A percentile compares a stretch with the other conserved stretches of the same genome.
phyloP scores from a whole-genome alignment of 495 filamentous ascomycete species.

The Podospora comata region DNA sequence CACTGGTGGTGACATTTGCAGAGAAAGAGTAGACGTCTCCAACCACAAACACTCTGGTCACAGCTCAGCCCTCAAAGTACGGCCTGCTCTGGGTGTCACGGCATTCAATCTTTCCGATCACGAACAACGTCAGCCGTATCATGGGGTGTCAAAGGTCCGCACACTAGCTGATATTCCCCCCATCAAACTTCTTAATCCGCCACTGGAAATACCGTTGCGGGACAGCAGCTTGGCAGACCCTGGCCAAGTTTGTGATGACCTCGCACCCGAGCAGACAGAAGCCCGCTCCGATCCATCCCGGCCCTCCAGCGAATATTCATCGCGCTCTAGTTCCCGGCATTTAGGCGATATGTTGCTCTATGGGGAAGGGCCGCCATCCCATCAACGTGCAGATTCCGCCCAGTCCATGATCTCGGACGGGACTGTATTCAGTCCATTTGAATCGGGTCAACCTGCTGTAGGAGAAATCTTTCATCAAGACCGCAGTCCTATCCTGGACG shows the following conservation, averaged over 20 bases:
- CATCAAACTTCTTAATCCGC: neutral
- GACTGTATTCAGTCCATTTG: neutral
- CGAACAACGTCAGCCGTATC: constrained; percentile 1
- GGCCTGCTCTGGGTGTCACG: constrained; percentile 25
- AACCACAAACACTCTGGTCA: constrained; percentile 31
- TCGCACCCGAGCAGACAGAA: neutral
- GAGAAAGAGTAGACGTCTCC: constrained; percentile 32
- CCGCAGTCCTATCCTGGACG: neutral
- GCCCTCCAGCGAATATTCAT: neutral
- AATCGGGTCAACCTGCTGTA: neutral
- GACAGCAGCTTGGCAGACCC: neutral
- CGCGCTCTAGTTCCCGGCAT: neutral
- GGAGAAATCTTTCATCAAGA: neutral
- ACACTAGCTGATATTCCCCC: neutral
- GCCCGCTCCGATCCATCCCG: neutral
- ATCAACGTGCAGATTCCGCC: neutral
- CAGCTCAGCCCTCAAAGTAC: constrained; percentile 34
- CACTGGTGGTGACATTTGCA: constrained; percentile 28
- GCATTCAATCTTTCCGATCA: neutral
- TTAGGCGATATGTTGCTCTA: neutral
- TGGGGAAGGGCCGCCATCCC: neutral
- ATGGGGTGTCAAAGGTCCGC: neutral
- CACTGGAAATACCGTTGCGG: neutral
- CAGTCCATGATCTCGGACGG: neutral
- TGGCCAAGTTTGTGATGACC: neutral